Evolutionary conservation across 768 basidiomycete species (phyloP).

Genomic region (Amanita pallidorosea): DNA sequence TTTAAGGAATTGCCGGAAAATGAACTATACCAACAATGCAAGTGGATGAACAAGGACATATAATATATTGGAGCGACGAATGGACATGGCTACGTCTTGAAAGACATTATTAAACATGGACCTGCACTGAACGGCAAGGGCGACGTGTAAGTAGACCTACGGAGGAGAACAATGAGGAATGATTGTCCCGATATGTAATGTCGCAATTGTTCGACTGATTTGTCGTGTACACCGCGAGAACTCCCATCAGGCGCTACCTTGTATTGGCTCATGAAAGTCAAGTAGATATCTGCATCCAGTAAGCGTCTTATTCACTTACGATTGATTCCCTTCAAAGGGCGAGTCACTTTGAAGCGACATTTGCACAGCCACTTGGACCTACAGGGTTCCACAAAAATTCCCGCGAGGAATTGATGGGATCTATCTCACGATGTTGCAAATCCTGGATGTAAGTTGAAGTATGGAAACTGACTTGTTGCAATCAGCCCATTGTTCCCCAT

Average conservation of each 20-base stretch:
- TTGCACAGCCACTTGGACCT: conserved; percentile 16
- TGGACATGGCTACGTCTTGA: too few relatives aligned
- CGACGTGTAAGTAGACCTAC: background rate
- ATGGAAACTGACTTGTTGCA: background rate
- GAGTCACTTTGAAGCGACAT: background rate
- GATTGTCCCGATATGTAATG: background rate
- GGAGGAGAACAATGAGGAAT: too few relatives aligned
- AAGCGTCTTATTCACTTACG: too few relatives aligned
- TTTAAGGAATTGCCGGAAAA: too few relatives aligned
- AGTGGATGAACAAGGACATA: too few relatives aligned
- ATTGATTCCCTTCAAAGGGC: background rate
- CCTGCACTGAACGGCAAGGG: background rate
- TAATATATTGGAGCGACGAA: too few relatives aligned
- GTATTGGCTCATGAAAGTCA: too few relatives aligned
- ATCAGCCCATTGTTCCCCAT: conserved; percentile 20
- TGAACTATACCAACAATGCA: too few relatives aligned
- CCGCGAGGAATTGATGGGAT: conserved; percentile 1
- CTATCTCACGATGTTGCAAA: conserved; percentile 1
- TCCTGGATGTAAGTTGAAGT: conserved; percentile 1
- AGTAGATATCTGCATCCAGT: too few relatives aligned
- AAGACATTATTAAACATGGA: too few relatives aligned
- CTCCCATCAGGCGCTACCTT: too few relatives aligned
- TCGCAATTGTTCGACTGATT: conserved; percentile 3
- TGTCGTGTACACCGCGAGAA: background rate
- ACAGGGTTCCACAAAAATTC: conserved; percentile 13